These are phyloP conservation scores for Metarhizium guizhouense DNA, from an alignment of 2,329 filamentous ascomycete species.

Conservation along the genomic window DNA sequence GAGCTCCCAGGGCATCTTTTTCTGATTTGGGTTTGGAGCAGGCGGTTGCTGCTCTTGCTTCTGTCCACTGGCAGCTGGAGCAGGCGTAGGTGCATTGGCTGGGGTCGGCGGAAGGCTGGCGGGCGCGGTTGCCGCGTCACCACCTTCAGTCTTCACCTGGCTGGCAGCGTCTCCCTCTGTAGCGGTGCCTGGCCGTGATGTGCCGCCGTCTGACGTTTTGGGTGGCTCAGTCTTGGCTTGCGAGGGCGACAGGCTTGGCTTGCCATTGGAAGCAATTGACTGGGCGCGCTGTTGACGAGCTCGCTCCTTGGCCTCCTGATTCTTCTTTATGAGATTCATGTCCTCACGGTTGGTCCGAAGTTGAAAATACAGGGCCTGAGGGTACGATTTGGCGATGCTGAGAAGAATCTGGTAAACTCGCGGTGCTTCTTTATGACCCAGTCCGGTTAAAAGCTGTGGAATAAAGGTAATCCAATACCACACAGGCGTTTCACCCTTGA, in stretches of 20 bases:
- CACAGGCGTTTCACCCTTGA: conserved; percentile 92
- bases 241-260: conserved; percentile 37
- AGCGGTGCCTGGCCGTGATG: conserved; percentile 41
- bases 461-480: conserved; percentile 99
- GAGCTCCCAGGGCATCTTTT: conserved; percentile 90
- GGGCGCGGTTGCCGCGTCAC: conserved; percentile 22
- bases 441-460: conserved; percentile 83
- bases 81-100: conserved; percentile 16
- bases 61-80: conserved; percentile 10
- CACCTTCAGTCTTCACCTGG: conserved; percentile 36
- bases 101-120: conserved; percentile 14
- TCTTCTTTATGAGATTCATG: conserved; percentile 85
- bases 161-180: conserved; percentile 35
- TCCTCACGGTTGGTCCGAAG: conserved; percentile 90
- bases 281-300: conserved; percentile 42
- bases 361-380: conserved; percentile 93
- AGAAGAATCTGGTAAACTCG: conserved; percentile 79
- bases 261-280: conserved; percentile 33
- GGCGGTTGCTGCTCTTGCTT: conserved; percentile 13
- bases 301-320: conserved; percentile 67
- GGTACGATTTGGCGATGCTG: conserved; percentile 92
- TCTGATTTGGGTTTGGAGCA: conserved; percentile 26
- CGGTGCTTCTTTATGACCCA: conserved; percentile 83
- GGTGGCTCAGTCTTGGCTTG: conserved; percentile 44
- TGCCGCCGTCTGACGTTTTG: conserved; percentile 24